Evolutionary conservation across 306 rosid genomes (phyloP), one percentile per base, ranked within the genome.

Genomic region (Luffa acutangula): DNA sequence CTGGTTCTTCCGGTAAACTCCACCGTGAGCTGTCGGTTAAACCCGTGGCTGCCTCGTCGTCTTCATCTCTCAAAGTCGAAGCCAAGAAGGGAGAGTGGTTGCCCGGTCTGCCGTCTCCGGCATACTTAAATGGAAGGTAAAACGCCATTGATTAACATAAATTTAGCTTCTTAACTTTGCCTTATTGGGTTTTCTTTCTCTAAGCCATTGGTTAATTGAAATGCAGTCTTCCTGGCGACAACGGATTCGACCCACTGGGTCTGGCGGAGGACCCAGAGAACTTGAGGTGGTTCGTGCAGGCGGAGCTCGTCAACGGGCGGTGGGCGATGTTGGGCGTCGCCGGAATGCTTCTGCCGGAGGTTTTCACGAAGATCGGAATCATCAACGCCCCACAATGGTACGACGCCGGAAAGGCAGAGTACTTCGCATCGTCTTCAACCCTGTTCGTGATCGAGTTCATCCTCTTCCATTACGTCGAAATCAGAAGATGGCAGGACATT

Each of bases 261-360:
- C 89, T 96, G 3, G 98, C 99, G 3, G 99, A 96, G 88, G 99
- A 96, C 85, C 99, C 99, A 20, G 99, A 96, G 87, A 96, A 93
- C 85, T 65, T 96, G 85, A 88, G 4, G 78, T 96, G 99, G 99
- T 96, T 0, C 49, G 83, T 96, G 12, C 99, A 93, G 79, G 99
- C 99, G 0, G 99, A 96, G 88, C 91, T 96, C 4, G 99, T 96
- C 17, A 96, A 96, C 63, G 79, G 92, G 2, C 86, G 99, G 0
- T 96, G 99, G 99, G 99, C 99, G 1, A 96, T 96, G 99, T 75
- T 96, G 83, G 99, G 99, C 8, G 99, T 96, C n/a, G 92, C 60
- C 7, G 99, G 99, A 51, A 96, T 96, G 98, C 81, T 96, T 2
- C 87, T 96, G 21, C 99, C 99, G 9, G 99, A 96, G 69, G 99